These are phyloP conservation scores for Solanum tarapatanum DNA, from an alignment of 257 asterid genomes.

Conservation along the genomic window DNA sequence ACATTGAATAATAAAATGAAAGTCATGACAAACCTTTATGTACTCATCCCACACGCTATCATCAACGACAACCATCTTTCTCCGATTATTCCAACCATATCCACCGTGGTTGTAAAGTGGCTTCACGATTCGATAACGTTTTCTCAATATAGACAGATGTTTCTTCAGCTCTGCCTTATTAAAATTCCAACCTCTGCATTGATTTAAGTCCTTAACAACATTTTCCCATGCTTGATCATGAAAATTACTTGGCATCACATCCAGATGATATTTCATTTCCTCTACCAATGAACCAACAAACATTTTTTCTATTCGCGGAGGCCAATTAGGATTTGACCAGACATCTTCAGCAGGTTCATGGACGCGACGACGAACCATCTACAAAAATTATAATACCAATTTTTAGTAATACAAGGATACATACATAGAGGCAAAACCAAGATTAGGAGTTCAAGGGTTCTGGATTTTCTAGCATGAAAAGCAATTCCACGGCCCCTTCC, in stretches of 20 bases:
- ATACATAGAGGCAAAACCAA: too few species aligned
- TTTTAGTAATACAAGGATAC: too few species aligned
- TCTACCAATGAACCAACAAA: background rate
- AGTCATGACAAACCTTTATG: background rate
- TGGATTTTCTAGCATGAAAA: too few species aligned
- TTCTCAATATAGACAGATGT: background rate
- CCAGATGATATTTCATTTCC: background rate
- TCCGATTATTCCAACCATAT: background rate
- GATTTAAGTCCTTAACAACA: background rate
- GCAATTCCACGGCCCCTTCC: too few species aligned
- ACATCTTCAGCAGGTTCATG: background rate
- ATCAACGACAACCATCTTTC: background rate
- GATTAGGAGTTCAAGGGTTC: too few species aligned
- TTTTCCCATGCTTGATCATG: background rate
- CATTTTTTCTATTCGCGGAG: background rate
- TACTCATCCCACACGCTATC: too few species aligned
- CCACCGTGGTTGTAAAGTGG: constrained; percentile 1
- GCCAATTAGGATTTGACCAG: background rate
- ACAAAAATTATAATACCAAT: too few species aligned
- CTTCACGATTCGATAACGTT: background rate
- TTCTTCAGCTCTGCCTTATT: background rate
- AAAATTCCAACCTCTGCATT: background rate
- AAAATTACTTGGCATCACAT: background rate
- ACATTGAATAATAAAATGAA: background rate
- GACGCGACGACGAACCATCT: background rate